A percentile compares a stretch with the other conserved stretches of the same genome.
Evolutionary conservation across 1,139 yeast genomes (phyloP).

Genomic region (Blastobotrys apis): DNA sequence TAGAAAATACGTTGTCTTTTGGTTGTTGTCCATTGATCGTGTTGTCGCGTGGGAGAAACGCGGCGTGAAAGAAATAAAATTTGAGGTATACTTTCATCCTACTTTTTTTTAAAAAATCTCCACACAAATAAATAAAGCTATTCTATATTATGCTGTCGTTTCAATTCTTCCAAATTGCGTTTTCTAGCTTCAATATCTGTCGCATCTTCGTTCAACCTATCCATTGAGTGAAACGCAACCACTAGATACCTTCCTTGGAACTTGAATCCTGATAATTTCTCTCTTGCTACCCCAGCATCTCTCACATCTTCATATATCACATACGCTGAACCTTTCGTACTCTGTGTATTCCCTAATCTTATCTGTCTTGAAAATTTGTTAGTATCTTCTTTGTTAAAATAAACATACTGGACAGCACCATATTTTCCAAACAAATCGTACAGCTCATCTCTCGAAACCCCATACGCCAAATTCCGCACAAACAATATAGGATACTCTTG

Average conservation of each 20-base stretch:
- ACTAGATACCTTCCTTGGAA: slow-evolving; percentile 58
- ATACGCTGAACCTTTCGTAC: slow-evolving; percentile 52
- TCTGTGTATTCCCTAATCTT: slow-evolving; percentile 45
- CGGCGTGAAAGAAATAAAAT: neutral
- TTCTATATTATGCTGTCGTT: slow-evolving; percentile 26
- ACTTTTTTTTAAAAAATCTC: neutral
- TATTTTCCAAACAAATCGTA: slow-evolving; percentile 53
- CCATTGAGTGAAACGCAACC: slow-evolving; percentile 46
- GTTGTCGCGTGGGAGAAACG: neutral
- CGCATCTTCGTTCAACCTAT: slow-evolving; percentile 29
- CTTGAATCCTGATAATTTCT: slow-evolving; percentile 56
- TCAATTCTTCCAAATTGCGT: slow-evolving; percentile 28
- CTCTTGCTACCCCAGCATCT: slow-evolving; percentile 49
- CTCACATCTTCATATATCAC: slow-evolving; percentile 50
- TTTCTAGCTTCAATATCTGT: slow-evolving; percentile 28
- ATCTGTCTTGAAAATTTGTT: slow-evolving; percentile 41
- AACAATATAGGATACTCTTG: slow-evolving; percentile 37
- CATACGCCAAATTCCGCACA: slow-evolving; percentile 58
- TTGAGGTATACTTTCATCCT: no score
- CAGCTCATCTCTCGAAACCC: slow-evolving; percentile 45
- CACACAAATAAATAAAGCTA: neutral
- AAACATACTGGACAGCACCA: slow-evolving; percentile 46
- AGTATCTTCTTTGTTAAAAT: neutral
- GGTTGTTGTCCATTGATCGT: neutral
- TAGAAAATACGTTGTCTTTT: slow-evolving; percentile 7